Evolutionary conservation across 805 yeast genomes (phyloP).

Genomic region (Saccharomyces eubayanus): DNA sequence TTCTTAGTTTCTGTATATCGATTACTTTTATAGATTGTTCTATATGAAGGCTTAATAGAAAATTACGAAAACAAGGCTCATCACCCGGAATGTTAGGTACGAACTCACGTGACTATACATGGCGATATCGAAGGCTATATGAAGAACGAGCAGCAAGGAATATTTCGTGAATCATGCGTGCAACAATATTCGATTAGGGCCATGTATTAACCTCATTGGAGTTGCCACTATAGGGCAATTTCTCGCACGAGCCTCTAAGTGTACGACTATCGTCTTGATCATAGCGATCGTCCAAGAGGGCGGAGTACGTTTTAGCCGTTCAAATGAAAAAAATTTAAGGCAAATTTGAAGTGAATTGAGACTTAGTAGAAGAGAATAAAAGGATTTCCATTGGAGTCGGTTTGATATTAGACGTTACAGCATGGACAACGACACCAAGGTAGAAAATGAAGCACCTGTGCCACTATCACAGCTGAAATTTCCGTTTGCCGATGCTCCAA

Average conservation of each 20-base stretch:
- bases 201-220: no score
- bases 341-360: not conserved
- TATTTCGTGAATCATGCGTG: no score
- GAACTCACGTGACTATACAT: not conserved
- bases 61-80: not conserved
- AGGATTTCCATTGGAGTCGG: not conserved
- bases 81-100: not conserved
- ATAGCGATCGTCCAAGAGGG: not conserved
- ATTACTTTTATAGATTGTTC: not conserved
- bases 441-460: not conserved
- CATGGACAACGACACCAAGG: not conserved
- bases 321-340: not conserved
- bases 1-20: not conserved
- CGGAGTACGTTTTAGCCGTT: not conserved
- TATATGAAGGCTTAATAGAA: not conserved
- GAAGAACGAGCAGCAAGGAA: not conserved
- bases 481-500: constrained; percentile 80
- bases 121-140: not conserved
- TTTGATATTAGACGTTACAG: not conserved
- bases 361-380: not conserved
- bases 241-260: no score
- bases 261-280: not conserved
- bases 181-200: no score
- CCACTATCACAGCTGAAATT: constrained; percentile 14
- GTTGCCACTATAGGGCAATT: no score